These are phyloP conservation scores for Sclerotinia subarctica DNA, from an alignment of 2,329 filamentous ascomycete species.

Conservation along the genomic window DNA sequence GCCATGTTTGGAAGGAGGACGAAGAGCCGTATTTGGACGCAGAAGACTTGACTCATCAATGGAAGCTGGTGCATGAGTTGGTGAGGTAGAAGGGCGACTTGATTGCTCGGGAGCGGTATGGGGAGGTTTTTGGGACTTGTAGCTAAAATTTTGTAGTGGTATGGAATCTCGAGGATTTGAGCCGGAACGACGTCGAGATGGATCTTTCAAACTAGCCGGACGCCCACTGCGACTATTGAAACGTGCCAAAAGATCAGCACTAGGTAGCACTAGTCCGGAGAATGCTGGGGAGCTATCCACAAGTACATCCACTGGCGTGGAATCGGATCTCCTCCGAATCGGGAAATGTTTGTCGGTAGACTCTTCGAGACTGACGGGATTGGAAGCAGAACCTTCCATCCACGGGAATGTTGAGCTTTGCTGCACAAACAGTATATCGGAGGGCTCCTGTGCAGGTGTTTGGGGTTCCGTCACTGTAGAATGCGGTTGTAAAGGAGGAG, in stretches of 20 bases:
- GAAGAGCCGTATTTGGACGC: conserved; percentile 7
- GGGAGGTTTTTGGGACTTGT: conserved; percentile 16
- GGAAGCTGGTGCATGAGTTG: conserved; percentile 24
- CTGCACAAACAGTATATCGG: neutral
- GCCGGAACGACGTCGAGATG: conserved; percentile 31
- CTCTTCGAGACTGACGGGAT: neutral
- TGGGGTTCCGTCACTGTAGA: neutral
- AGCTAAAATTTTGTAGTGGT: neutral
- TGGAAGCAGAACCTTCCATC: neutral
- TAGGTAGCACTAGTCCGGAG: conserved; percentile 28
- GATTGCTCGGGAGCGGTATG: conserved; percentile 11
- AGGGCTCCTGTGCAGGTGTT: neutral
- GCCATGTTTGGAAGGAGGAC: conserved; percentile 11
- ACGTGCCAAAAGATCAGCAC: conserved; percentile 35
- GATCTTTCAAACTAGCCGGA: conserved; percentile 33
- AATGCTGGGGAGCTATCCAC: neutral
- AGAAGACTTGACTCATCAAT: conserved; percentile 22
- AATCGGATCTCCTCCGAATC: conserved; percentile 28
- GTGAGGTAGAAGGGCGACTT: conserved; percentile 10
- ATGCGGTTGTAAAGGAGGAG: neutral
- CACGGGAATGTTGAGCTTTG: conserved; percentile 21
- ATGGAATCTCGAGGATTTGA: conserved; percentile 14
- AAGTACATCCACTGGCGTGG: conserved; percentile 25
- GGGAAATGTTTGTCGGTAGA: neutral
- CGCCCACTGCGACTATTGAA: conserved; percentile 37